phyloP scores from a whole-genome alignment of 2,329 filamentous ascomycete genomes.

The Clonostachys sp. region DNA sequence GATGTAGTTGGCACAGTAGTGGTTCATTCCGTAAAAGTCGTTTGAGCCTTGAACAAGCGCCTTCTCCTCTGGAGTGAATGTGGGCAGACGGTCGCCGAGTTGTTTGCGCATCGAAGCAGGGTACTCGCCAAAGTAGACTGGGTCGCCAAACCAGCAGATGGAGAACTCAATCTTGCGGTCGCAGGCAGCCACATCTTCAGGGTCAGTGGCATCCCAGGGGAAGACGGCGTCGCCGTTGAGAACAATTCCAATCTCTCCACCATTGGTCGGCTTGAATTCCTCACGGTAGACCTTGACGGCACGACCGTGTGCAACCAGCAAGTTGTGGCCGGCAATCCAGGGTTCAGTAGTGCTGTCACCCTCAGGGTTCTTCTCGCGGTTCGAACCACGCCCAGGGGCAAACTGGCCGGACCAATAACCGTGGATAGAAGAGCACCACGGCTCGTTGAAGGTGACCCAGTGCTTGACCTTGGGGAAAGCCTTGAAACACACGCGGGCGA shows the following conservation, averaged over 20 bases:
- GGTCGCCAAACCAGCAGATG: constrained; percentile 86
- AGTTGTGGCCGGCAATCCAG: constrained; percentile 78
- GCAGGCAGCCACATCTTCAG: constrained; percentile 69
- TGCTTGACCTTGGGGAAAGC: constrained; percentile 73
- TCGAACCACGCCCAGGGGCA: constrained; percentile 77
- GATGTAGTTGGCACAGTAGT: constrained; percentile 87
- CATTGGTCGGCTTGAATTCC: constrained; percentile 69
- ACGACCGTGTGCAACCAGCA: constrained; percentile 74
- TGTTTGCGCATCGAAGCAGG: constrained; percentile 80
- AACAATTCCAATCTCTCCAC: constrained; percentile 81
- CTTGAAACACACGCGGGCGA: constrained; percentile 72
- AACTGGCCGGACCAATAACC: constrained; percentile 76
- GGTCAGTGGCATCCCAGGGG: constrained; percentile 76
- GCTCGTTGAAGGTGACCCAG: constrained; percentile 92
- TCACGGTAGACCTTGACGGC: constrained; percentile 80
- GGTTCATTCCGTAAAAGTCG: constrained; percentile 94
- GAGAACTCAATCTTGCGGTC: constrained; percentile 82
- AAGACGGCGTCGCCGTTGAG: constrained; percentile 81
- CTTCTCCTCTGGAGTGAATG: constrained; percentile 67
- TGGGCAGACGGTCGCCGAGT: constrained; percentile 71
- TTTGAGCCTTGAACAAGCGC: constrained; percentile 79
- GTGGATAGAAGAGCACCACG: constrained; percentile 78
- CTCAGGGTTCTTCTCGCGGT: constrained; percentile 63
- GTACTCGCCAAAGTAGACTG: constrained; percentile 80
- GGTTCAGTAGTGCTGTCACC: constrained; percentile 75